Evolutionary conservation across 192 early-diverging fungal genomes (phyloP), one percentile per base, ranked within the genome.

Genomic region (Pecoramyces ruminantium): DNA sequence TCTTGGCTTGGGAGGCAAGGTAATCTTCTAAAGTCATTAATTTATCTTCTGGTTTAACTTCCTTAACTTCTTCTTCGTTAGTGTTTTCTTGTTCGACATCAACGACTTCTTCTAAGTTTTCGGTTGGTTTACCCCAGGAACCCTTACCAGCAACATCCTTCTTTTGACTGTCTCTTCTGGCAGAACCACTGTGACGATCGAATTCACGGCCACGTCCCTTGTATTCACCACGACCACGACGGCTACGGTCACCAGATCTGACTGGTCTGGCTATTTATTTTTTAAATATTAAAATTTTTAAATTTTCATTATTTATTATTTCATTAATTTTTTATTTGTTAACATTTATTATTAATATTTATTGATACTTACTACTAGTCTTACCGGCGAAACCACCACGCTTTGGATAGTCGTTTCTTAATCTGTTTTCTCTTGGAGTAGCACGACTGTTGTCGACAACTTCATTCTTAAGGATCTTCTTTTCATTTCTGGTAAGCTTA

Each of bases 21-120:
- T 92, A 98, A 81, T 98, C 92, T 38, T 96, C 94, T 79, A 95
- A 89, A 82, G 96, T 94, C 89, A 94, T 94, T 85, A 92, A 88
- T 21, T 85, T 85, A 79, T 93, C 94, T 85, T 96, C 97, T 77
- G 90, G 90, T 79, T 94, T 93, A 81, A 86, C 38, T 79, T 85
- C 83, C 78, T 81, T 83, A 79, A 81, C 89, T n/a, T 82, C 85
- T 30, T 84, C 86, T 78, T 87, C 85, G 28, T 81, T 86, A 82
- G 38, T 83, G 28, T 84, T 85, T 82, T 84, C 85, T 86, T 85
- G 85, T 77, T 87, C 89, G 78, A 86, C 86, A 84, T 93, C 89
- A 29, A 81, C 84, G 51, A 82, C 85, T 67, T 82, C 88, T 78
- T 88, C 87, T 30, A 87, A 78, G 79, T 87, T 84, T 80, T 86